Evolutionary conservation across 2,329 filamentous ascomycete genomes (phyloP).

Genomic region (Sordariomycetes sp.): DNA sequence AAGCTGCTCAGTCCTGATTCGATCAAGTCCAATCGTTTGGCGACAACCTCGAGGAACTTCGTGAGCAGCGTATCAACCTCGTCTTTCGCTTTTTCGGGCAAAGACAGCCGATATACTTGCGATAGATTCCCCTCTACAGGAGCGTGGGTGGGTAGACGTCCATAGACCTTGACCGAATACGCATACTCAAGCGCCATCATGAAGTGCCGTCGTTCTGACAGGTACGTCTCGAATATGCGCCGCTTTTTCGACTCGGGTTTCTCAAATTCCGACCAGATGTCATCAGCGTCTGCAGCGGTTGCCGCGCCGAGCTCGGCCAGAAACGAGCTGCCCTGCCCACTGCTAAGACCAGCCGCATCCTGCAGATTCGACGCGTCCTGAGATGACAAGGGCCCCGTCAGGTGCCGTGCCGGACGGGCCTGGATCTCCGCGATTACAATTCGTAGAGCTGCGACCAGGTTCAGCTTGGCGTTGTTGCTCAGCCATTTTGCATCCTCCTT

Average conservation of each 20-base stretch:
- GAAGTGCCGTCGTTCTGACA: constrained; percentile 62
- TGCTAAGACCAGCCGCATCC: constrained; percentile 60
- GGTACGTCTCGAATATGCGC: constrained; percentile 62
- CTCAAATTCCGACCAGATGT: constrained; percentile 50
- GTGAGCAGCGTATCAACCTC: constrained; percentile 35
- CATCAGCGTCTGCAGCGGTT: constrained; percentile 40
- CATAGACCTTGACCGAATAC: constrained; percentile 36
- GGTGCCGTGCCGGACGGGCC: constrained; percentile 61
- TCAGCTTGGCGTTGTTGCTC: constrained; percentile 66
- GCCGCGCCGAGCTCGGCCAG: constrained; percentile 40
- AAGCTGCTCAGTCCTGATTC: constrained; percentile 40
- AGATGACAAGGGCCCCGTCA: constrained; percentile 63
- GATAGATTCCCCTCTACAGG: constrained; percentile 15
- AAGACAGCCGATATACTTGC: constrained; percentile 19
- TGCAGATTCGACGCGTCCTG: constrained; percentile 71
- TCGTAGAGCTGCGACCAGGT: constrained; percentile 74
- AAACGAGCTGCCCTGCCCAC: constrained; percentile 48
- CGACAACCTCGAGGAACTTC: constrained; percentile 37
- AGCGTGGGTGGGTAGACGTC: constrained; percentile 23
- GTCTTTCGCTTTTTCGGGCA: constrained; percentile 16
- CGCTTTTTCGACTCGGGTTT: constrained; percentile 51
- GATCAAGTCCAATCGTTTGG: constrained; percentile 38
- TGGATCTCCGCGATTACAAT: constrained; percentile 80
- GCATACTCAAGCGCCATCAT: constrained; percentile 53
- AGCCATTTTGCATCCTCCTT: constrained; percentile 84